Evolutionary conservation across 176 grass and related monocot genomes (phyloP), one percentile per base, ranked within the genome.

Genomic region (Rhynchospora pubera): DNA sequence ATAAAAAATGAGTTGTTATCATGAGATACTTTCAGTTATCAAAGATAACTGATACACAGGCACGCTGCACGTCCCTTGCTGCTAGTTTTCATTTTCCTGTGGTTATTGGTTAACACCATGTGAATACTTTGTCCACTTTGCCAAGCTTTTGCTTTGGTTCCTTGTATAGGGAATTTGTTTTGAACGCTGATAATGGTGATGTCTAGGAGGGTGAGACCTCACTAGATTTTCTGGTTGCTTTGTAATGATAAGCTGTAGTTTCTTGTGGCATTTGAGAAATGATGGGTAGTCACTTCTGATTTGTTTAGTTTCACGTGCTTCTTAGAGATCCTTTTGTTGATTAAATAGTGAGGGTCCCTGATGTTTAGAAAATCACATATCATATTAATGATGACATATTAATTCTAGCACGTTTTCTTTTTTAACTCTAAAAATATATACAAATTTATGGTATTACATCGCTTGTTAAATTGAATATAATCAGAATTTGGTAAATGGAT

Each of bases 1-100:
- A 57, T 62, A 47, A 81, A 59, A 65, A 83, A 84, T 84, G 67
- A 88, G 90, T 82, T 88, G 72, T 83, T 83, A 86, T 62, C 39
- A 42, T 39, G 10, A 74, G 89, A 77, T 77, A 89, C 59, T 87
- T 92, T 87, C 91, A 80, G 81, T 93, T 97, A 88, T 94, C 84
- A 83, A 94, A 90, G 91, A 89, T 87, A 90, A 87, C 83, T 87
- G 89, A 87, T 24, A 60, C 18, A 80, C 56, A 45, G 18, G 58
- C 77, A 60, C 19, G 10, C 13, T 60, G 47, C n/a, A 61, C 77
- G 42, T 16, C 18, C 53, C 77, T 13, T 62, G 30, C 57, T 80
- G 57, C 61, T 82, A 82, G 60, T 58, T 82, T 79, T 82, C 34
- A 47, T 82, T 82, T 62, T 82, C 47, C 26, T 65, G 59, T 82